Conservation (phyloP, 345 rosid genomes). For the Salix dunnii region DNA sequence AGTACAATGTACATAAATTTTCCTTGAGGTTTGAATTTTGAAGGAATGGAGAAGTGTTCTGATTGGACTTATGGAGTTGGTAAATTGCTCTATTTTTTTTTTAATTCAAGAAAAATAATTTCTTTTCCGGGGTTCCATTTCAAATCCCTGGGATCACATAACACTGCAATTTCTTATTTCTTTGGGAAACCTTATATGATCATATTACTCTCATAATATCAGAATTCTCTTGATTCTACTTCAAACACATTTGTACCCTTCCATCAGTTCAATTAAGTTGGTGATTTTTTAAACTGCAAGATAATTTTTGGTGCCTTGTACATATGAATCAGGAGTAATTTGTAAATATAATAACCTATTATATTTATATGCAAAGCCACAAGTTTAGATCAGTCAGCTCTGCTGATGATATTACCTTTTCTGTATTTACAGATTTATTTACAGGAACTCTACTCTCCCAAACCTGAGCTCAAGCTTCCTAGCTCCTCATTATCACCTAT, state of each 20-base stretch:
- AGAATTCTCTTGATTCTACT: not conserved
- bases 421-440: constrained; percentile 58
- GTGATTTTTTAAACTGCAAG: not conserved
- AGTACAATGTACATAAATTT: not conserved
- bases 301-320: not conserved
- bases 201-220: not conserved
- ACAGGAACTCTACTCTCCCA: constrained; percentile 63
- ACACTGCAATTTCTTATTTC: not conserved
- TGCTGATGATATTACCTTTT: constrained; percentile 6
- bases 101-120: not conserved
- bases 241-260: not conserved
- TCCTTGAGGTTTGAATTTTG: not conserved
- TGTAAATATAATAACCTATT: not conserved
- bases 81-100: not conserved
- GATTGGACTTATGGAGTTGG: not conserved
- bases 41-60: not conserved
- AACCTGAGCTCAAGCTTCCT: constrained; percentile 71
- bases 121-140: not conserved
- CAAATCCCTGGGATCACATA: not conserved
- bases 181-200: not conserved
- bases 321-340: not conserved
- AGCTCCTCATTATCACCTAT: constrained; percentile 56
- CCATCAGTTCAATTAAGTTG: not conserved
- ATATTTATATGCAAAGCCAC: not conserved
- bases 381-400: not conserved